A percentile compares a stretch with the other conserved stretches of the same genome.
phyloP scores from a whole-genome alignment of 169 alveolate species.

The Toxoplasma gondii region DNA sequence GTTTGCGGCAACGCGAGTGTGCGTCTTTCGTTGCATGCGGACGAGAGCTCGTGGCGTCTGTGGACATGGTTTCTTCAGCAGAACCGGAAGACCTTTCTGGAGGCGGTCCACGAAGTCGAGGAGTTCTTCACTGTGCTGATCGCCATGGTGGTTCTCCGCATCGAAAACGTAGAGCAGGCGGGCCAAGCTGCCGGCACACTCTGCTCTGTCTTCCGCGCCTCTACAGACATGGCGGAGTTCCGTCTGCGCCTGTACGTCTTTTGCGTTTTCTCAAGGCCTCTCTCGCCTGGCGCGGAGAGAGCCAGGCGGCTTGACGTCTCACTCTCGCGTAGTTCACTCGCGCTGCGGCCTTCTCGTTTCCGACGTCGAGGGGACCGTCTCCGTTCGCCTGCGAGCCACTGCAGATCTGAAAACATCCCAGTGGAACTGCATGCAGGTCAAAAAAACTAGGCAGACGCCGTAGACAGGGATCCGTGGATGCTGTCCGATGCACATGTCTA shows the following conservation, averaged over 20 bases:
- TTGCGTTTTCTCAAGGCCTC: not conserved
- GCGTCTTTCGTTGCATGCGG: no score
- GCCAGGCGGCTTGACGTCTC: not conserved
- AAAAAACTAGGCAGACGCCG: no score
- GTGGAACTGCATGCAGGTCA: no score
- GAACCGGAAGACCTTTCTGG: conserved; percentile 1
- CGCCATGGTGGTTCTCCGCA: conserved; percentile 44
- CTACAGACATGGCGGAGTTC: conserved; percentile 44
- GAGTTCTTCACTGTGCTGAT: conserved; percentile 45
- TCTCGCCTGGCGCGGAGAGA: not conserved
- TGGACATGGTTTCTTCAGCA: no score
- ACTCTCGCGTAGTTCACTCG: not conserved
- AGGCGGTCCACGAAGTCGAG: conserved; percentile 47
- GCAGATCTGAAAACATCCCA: no score
- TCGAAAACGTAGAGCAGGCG: conserved; percentile 26
- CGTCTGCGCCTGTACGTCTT: conserved; percentile 31
- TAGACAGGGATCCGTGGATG: no score
- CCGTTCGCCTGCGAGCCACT: no score
- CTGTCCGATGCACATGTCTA: no score
- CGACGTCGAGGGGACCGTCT: no score
- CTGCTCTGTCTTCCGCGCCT: conserved; percentile 35
- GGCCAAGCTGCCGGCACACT: conserved; percentile 40
- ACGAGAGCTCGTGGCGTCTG: no score
- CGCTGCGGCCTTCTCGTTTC: not conserved
- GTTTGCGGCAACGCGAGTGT: no score